These are phyloP conservation scores for Phellopilus nigrolimitatus DNA, from an alignment of 1,284 basidiomycete species.

Conservation along the genomic window DNA sequence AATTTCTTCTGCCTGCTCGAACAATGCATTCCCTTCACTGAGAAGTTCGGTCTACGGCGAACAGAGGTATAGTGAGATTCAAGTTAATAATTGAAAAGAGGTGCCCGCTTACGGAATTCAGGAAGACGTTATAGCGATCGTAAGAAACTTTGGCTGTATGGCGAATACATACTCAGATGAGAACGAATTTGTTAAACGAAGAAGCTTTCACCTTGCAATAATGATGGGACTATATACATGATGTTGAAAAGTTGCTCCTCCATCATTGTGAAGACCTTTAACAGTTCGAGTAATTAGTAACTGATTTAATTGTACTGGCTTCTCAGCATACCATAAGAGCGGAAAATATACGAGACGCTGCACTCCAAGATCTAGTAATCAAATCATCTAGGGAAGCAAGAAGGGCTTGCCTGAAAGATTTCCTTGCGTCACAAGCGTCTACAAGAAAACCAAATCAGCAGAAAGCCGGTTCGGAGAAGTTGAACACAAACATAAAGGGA, in stretches of 20 bases:
- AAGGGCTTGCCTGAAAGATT: slow-evolving; percentile 9
- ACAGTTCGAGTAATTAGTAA: too few species aligned
- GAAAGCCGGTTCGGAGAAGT: too few species aligned
- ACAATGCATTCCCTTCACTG: neutral
- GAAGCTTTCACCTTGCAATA: neutral
- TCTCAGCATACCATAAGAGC: neutral
- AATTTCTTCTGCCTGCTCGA: neutral
- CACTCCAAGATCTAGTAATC: too few species aligned
- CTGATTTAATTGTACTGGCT: too few species aligned
- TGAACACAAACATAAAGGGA: too few species aligned
- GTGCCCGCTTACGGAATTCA: neutral
- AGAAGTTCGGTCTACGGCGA: neutral
- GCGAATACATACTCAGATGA: too few species aligned
- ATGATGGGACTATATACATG: neutral
- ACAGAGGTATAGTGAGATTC: neutral
- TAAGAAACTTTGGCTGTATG: neutral
- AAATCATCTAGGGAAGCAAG: slow-evolving; percentile 10
- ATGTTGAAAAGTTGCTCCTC: neutral
- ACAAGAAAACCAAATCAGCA: too few species aligned
- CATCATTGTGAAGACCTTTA: neutral
- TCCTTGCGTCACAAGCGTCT: slow-evolving; percentile 13
- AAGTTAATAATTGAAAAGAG: neutral
- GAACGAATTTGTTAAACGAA: neutral
- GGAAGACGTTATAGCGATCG: neutral
- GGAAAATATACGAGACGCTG: neutral